Percentiles rank a stretch among this genome's conserved stretches.
Evolutionary conservation across 148 eudicot genomes (phyloP).

Genomic region (Amaranthus hypochondriacus): DNA sequence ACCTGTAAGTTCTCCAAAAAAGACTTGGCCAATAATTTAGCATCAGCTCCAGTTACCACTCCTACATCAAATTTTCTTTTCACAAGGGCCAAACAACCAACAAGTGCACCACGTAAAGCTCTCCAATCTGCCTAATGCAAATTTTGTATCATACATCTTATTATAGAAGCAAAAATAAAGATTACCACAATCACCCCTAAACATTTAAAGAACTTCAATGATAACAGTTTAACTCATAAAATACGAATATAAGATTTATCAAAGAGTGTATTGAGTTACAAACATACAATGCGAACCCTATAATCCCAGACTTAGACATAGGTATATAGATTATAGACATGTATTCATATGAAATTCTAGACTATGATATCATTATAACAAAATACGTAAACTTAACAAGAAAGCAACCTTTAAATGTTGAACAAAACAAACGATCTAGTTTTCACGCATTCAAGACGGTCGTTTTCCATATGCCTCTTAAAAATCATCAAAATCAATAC

Average conservation of each 20-base stretch:
- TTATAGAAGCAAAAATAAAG: neutral
- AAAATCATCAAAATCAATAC: neutral
- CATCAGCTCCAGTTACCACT: constrained; percentile 46
- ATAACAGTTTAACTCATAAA: neutral
- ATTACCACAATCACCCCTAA: neutral
- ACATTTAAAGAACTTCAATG: neutral
- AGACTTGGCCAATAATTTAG: constrained; percentile 51
- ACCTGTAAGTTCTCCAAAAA: constrained; percentile 62
- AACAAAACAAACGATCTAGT: no score
- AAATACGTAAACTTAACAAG: no score
- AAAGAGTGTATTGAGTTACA: neutral
- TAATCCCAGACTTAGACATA: neutral
- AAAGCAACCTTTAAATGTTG: no score
- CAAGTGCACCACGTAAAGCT: constrained; percentile 89
- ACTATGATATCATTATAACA: neutral
- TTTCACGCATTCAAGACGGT: neutral
- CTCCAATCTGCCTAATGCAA: constrained; percentile 92
- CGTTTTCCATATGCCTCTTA: neutral
- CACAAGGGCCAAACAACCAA: constrained; percentile 80
- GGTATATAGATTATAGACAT: neutral
- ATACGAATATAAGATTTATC: neutral
- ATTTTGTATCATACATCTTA: constrained; percentile 34
- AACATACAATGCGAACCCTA: no score
- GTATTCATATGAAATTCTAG: neutral
- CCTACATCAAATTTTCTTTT: constrained; percentile 71